These are phyloP conservation scores for Aspergillus felis DNA, from an alignment of 2,329 filamentous ascomycete genomes.

Conservation along the genomic window DNA sequence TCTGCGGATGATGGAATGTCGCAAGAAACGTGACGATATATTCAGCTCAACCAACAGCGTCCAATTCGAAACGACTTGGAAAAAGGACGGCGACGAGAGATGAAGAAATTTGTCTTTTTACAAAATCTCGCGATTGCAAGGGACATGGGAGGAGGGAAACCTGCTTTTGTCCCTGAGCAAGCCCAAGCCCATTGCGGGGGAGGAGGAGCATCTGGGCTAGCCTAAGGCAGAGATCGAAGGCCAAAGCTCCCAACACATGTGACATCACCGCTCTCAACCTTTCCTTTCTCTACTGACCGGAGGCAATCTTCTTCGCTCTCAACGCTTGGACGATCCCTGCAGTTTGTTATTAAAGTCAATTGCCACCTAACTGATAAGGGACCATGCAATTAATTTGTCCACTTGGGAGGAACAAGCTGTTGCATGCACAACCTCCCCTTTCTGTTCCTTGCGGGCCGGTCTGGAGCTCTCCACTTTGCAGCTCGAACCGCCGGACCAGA, in stretches of 20 bases:
- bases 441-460: background rate
- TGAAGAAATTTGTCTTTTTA: background rate
- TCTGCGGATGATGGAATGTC: background rate
- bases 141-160: background rate
- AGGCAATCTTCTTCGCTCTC: too few species aligned
- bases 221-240: constrained; percentile 7
- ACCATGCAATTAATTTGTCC: background rate
- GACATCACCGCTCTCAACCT: constrained; percentile 13
- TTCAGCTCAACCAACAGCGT: background rate
- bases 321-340: background rate
- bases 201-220: constrained; percentile 1
- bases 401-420: background rate
- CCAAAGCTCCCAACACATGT: constrained; percentile 9
- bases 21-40: background rate
- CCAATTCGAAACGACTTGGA: background rate
- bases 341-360: background rate
- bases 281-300: background rate
- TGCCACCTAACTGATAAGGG: background rate
- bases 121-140: background rate
- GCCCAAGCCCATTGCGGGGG: background rate
- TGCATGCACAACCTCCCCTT: background rate
- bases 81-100: background rate
- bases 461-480: background rate
- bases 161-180: background rate
- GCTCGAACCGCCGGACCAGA: background rate